phyloP scores from a whole-genome alignment of 73 alveolate genomes.

The Breviolum minutum region DNA sequence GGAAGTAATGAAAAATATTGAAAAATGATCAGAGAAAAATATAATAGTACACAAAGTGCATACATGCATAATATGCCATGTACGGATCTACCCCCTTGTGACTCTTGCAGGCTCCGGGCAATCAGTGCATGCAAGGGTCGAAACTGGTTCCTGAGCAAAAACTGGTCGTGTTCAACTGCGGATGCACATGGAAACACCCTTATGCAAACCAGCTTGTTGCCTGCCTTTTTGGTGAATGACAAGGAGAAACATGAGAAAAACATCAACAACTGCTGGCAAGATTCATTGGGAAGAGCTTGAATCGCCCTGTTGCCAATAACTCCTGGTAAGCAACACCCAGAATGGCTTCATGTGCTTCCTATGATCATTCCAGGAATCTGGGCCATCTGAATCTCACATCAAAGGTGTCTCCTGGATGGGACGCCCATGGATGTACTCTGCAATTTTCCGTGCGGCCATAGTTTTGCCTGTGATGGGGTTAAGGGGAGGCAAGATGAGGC shows the following conservation, averaged over 20 bases:
- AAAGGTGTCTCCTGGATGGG: slow-evolving; percentile 33
- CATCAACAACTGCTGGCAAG: neutral
- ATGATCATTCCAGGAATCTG: neutral
- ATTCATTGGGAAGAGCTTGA: slow-evolving; percentile 64
- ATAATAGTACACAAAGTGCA: no score
- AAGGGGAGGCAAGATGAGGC: neutral
- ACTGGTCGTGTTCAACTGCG: neutral
- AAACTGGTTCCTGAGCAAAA: neutral
- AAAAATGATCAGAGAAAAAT: no score
- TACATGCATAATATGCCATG: no score
- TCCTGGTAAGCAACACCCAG: neutral
- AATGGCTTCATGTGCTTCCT: neutral
- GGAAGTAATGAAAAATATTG: no score
- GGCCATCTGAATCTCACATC: neutral
- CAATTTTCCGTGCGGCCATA: slow-evolving; percentile 84
- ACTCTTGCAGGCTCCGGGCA: no score
- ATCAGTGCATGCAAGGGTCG: neutral
- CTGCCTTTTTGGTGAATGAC: no score
- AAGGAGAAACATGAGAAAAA: no score
- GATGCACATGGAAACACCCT: neutral
- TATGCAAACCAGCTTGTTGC: no score
- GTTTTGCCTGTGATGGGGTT: slow-evolving; percentile 17
- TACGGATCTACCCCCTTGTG: no score
- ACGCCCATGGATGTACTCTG: slow-evolving; percentile 73
- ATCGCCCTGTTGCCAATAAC: slow-evolving; percentile 54